A percentile compares a stretch with the other conserved stretches of the same genome.
These are phyloP conservation scores for Podaxis sp. DNA, from an alignment of 768 basidiomycete genomes.

Conservation along the genomic window DNA sequence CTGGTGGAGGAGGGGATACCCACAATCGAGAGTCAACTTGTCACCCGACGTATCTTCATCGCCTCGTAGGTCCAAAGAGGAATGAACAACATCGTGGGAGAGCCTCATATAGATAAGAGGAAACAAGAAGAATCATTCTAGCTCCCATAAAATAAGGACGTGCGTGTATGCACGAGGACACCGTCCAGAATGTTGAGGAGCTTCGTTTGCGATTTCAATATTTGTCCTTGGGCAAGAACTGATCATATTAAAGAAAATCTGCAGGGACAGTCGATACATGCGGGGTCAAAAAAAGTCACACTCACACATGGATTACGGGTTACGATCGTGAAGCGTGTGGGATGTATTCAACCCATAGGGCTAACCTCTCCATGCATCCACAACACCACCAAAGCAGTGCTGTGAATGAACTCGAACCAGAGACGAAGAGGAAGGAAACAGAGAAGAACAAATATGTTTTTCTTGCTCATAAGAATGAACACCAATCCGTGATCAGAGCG, in stretches of 20 bases:
- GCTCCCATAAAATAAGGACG: constrained; percentile 92
- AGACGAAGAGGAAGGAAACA: constrained; percentile 10
- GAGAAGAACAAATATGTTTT: constrained; percentile 4
- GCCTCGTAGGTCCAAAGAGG: constrained; percentile 12
- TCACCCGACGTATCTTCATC: constrained; percentile 25
- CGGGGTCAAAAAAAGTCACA: no score
- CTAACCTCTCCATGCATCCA: constrained; percentile 10
- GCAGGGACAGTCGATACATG: background rate
- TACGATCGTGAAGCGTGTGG: background rate
- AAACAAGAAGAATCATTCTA: constrained; percentile 35
- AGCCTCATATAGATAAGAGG: constrained; percentile 17
- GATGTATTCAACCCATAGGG: constrained; percentile 13
- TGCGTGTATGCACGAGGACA: constrained; percentile 62
- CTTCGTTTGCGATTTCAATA: constrained; percentile 20
- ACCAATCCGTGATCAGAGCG: constrained; percentile 57
- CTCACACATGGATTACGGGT: background rate
- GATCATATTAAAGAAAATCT: background rate
- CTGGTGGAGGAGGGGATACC: background rate
- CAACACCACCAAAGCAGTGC: background rate
- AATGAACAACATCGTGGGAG: constrained; percentile 25
- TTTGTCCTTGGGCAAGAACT: background rate
- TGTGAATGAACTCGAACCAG: background rate
- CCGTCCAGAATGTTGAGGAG: constrained; percentile 97
- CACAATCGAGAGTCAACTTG: constrained; percentile 2
- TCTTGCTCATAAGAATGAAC: constrained; percentile 88